phyloP scores from a whole-genome alignment of 306 rosid species.

The Calophaca sinica region DNA sequence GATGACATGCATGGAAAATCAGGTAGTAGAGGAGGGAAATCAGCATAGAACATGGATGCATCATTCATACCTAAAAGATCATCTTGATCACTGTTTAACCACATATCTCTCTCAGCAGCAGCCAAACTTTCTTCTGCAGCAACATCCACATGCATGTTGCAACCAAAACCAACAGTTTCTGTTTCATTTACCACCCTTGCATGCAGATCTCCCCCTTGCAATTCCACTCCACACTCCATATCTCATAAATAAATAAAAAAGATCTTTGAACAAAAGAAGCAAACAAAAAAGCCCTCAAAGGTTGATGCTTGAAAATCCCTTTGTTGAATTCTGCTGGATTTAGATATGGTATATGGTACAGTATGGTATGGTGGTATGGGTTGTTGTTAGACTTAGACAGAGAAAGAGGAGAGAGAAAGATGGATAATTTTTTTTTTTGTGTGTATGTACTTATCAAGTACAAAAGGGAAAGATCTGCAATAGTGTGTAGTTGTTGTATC shows the following conservation, averaged over 20 bases:
- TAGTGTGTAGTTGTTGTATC: conserved; percentile 49
- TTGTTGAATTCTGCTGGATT: conserved; percentile 38
- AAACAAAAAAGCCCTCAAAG: not conserved
- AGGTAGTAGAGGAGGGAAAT: conserved; percentile 83
- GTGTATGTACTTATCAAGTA: conserved; percentile 58
- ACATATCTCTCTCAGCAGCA: conserved; percentile 55
- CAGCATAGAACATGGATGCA: conserved; percentile 69
- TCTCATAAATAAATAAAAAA: not conserved
- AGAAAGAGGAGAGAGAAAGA: conserved; percentile 55
- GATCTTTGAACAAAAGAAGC: not conserved
- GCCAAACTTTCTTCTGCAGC: conserved; percentile 43
- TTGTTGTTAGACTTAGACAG: no score
- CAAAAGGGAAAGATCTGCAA: conserved; percentile 44
- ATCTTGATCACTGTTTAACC: conserved; percentile 63
- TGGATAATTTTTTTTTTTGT: not conserved
- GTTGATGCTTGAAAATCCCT: conserved; percentile 38
- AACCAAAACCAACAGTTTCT: conserved; percentile 42
- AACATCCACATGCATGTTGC: conserved; percentile 31
- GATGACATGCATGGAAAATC: conserved; percentile 98
- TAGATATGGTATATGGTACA: conserved; percentile 5
- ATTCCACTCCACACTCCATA: conserved; percentile 45
- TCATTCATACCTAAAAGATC: conserved; percentile 55
- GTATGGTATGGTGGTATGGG: no score
- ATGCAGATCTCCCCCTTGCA: conserved; percentile 65
- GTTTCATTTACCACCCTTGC: conserved; percentile 49